phyloP scores from a whole-genome alignment of 345 rosid genomes.

The Pugionium dolabratum region DNA sequence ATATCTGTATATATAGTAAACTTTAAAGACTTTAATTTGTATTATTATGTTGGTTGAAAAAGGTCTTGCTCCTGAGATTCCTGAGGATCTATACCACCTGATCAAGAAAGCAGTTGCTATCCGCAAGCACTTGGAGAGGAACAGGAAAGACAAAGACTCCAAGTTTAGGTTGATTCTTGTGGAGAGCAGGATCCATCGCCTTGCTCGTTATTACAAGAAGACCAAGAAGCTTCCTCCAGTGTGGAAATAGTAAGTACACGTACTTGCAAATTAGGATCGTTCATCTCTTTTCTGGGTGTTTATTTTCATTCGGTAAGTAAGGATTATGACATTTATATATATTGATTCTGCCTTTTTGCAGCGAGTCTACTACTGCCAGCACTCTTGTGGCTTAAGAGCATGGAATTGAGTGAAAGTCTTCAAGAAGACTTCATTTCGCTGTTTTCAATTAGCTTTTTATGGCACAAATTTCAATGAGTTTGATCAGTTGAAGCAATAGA shows the following conservation, averaged over 20 bases:
- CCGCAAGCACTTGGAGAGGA: slow-evolving; percentile 84
- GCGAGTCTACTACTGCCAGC: slow-evolving; percentile 65
- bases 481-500: slow-evolving; percentile 11
- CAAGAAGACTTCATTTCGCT: slow-evolving; percentile 1
- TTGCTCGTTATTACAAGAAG: slow-evolving; percentile 89
- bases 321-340: not conserved
- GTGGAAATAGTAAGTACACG: slow-evolving; percentile 67
- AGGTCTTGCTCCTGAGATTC: slow-evolving; percentile 88
- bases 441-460: not conserved
- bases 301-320: not conserved
- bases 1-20: not conserved
- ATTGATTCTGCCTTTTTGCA: slow-evolving; percentile 17
- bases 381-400: slow-evolving; percentile 56
- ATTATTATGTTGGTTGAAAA: not conserved
- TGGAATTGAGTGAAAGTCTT: slow-evolving; percentile 1
- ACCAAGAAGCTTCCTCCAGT: slow-evolving; percentile 90
- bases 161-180: slow-evolving; percentile 79
- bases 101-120: slow-evolving; percentile 87
- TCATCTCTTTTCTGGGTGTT: not conserved
- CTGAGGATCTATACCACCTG: slow-evolving; percentile 80
- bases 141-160: slow-evolving; percentile 86
- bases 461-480: not conserved
- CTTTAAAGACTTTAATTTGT: not conserved
- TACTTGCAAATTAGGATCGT: not conserved
- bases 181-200: slow-evolving; percentile 73